Evolutionary conservation across 1,284 basidiomycete genomes (phyloP), one percentile per base, ranked within the genome.

Genomic region (Apiotrichum siamense): DNA sequence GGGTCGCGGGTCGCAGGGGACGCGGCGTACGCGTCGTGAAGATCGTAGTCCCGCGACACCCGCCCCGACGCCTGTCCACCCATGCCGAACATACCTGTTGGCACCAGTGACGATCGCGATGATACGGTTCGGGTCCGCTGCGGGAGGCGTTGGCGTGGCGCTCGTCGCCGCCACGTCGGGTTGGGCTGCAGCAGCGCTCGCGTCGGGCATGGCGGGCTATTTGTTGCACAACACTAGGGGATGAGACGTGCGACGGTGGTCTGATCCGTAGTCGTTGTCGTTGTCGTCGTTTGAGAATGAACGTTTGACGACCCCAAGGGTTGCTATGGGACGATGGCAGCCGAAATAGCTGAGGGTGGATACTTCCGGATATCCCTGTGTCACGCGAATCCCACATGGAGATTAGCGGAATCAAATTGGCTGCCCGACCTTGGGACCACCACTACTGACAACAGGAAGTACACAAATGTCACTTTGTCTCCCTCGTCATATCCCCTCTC

Each of bases 81-180:
- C 12, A 20, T 13, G 7, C 9, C 25, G 23, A 3, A 65, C 79
- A 37, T 60, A 84, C 84, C 78, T 77, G 68, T 85, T 86, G 36
- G 84, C 83, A 18, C 83, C 83, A 0, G 83, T 86, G 27, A 86
- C 82, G 18, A 85, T 72, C 31, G 82, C 75, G 66, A 81, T 36
- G 46, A 57, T 53, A 18, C 55, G 48, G 51, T 57, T 54, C 38
- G 51, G 33, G 50, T 57, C 54, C 10, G 29, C 41, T 4, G 43
- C 18, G 27, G 40, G 26, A n/a, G n/a, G n/a, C n/a, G n/a, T n/a
- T n/a, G n/a, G n/a, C n/a, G n/a, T n/a, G n/a, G n/a, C n/a, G n/a
- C n/a, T n/a, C 33, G 33, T 35, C 33, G 10, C 29, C 29, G 29
- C 15, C 29, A 31, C 15, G 10, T 31, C 15, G 29, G 10, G 29